These are phyloP conservation scores for Musa schizocarpa DNA, from an alignment of 176 grass and related monocot genomes.

Conservation along the genomic window DNA sequence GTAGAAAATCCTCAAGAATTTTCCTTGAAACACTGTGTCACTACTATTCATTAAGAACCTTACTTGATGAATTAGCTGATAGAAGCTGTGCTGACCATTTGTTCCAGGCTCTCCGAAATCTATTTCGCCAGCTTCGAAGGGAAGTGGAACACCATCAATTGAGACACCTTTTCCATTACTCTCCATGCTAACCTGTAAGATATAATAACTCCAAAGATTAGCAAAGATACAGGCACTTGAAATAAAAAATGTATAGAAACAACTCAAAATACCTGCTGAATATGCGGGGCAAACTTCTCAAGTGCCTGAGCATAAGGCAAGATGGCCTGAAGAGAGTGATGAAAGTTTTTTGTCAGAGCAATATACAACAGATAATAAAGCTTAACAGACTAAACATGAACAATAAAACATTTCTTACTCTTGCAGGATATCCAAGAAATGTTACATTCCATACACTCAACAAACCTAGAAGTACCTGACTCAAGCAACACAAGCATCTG, in stretches of 20 bases:
- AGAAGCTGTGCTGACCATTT: conserved; percentile 98
- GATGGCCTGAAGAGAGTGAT: conserved; percentile 52
- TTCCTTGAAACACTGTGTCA: background rate
- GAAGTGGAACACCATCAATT: conserved; percentile 70
- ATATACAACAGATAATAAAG: background rate
- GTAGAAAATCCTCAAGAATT: no score
- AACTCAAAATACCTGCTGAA: conserved; percentile 71
- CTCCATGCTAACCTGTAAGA: conserved; percentile 92
- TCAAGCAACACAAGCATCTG: conserved; percentile 15
- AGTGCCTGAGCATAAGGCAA: conserved; percentile 89
- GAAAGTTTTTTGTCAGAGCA: conserved; percentile 2
- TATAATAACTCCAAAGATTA: background rate
- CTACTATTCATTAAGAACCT: conserved; percentile 1
- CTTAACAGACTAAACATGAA: background rate
- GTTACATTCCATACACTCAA: conserved; percentile 97
- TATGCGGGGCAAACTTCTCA: conserved; percentile 95
- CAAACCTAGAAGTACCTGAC: conserved; percentile 94
- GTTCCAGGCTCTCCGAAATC: conserved; percentile 99
- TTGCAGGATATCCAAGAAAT: conserved; percentile 88
- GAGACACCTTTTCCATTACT: conserved; percentile 98
- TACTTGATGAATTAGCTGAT: conserved; percentile 98
- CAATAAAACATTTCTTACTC: conserved; percentile 38
- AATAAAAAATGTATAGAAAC: conserved; percentile 11
- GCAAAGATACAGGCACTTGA: background rate
- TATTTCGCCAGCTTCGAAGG: conserved; percentile 82